These are phyloP conservation scores for Ogataea zsoltii DNA, from an alignment of 805 yeast genomes.

Conservation along the genomic window DNA sequence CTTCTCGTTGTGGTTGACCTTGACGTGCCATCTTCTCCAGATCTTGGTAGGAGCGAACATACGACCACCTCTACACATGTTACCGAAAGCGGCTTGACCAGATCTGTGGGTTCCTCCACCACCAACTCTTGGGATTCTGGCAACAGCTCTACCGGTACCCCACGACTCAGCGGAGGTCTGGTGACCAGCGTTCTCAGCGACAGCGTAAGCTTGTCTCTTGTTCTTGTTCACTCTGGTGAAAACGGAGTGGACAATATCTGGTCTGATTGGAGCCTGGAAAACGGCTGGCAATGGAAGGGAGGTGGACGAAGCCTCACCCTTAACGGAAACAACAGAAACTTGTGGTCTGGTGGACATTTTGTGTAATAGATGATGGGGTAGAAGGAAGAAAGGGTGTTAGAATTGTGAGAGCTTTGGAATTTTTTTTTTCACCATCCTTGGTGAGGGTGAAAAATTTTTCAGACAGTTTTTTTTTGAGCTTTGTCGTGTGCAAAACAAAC, in stretches of 20 bases:
- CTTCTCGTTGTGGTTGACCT: slow-evolving; percentile 99
- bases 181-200: slow-evolving; percentile 98
- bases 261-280: slow-evolving; percentile 99
- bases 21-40: slow-evolving; percentile 99
- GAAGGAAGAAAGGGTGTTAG: background rate
- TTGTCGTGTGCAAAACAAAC: slow-evolving; percentile 5
- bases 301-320: slow-evolving; percentile 84
- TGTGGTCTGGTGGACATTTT: slow-evolving; percentile 72
- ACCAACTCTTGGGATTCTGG: slow-evolving; percentile 99
- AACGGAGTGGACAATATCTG: slow-evolving; percentile 98
- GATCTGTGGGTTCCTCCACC: slow-evolving; percentile 99
- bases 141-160: slow-evolving; percentile 99
- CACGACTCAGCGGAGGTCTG: slow-evolving; percentile 99
- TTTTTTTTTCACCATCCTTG: background rate
- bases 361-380: slow-evolving; percentile 3
- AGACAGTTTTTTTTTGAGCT: background rate
- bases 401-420: no score
- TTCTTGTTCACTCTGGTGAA: slow-evolving; percentile 98
- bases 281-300: slow-evolving; percentile 96
- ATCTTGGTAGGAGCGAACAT: slow-evolving; percentile 99
- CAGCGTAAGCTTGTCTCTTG: slow-evolving; percentile 99
- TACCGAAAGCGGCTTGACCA: slow-evolving; percentile 99
- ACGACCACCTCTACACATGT: slow-evolving; percentile 99
- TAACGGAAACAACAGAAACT: slow-evolving; percentile 84
- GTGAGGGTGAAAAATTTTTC: background rate